Base-by-base conservation (phyloP, 1,284 basidiomycete genomes). In the Anthracocystis setariae region DNA sequence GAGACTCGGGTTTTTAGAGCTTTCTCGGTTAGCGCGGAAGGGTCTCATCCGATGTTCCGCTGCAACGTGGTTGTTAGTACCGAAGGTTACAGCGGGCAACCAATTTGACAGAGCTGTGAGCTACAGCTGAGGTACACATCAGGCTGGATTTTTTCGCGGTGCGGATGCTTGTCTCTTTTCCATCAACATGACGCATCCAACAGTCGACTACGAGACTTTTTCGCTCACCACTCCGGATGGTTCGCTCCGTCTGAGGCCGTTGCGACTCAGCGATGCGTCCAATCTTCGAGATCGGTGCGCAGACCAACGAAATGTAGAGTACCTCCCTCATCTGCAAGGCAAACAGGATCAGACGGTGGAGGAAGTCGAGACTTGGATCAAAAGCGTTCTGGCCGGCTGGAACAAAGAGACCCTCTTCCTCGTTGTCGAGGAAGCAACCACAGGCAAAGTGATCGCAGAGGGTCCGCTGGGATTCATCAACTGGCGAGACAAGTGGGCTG, bases 321-420 rank as follows among this genome's bases (percentile, higher is more conserved):
- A 25, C 33, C 60, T 69, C 32, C 66, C 60, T 1, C 60, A 69
- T 27, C 33, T 69, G 0, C 66, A 69, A 13, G 60, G 60, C 5
- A 59, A 69, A 21, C 55, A 69, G 17, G 39, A 46, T n/a, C 60
- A 69, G 38, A 60, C 53, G 1, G 57, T 53, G 3, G 17, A 21
- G 17, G 48, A 67, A 8, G 64, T 67, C 35, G 46, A 61, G 33
- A 20, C 32, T 0, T 67, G 64, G 64, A 67, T 67, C 17, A 2
- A 21, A 2, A 53, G 38, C 23, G 66, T 69, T 12, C 60, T 47
- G 27, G 33, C 40, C 5, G 60, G 56, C 3, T 69, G 54, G 38
- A 69, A 69, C 45, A 63, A 56, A n/a, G 52, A 69, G 17, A 51
- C 51, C 3, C 47, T 69, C 17, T 69, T 69, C 44, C 52, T 69